Percentiles rank a stretch among this genome's conserved stretches.
Evolutionary conservation across 139 green algal species (phyloP).

Genomic region (Pleodorina starrii): DNA sequence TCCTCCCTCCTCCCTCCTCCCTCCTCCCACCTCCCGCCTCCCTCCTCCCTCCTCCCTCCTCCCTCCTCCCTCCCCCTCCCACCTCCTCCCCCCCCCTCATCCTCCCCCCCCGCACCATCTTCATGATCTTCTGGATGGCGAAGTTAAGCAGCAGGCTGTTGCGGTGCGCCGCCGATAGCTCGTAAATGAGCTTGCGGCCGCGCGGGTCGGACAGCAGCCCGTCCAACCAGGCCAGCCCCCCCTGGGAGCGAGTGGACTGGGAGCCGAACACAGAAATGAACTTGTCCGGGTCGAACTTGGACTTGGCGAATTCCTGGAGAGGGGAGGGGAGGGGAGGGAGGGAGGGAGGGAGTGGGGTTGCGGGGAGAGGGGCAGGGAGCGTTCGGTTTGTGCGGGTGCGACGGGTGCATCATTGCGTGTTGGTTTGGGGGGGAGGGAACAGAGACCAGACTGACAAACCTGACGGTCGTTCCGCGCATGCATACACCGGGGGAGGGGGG

Average conservation of each 20-base stretch:
- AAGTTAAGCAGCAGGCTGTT: constrained; percentile 87
- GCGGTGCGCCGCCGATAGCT: constrained; percentile 77
- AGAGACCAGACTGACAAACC: too few relatives aligned
- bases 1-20: too few relatives aligned
- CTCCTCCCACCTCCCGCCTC: neutral
- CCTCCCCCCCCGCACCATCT: constrained; percentile 54
- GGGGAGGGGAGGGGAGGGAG: too few relatives aligned
- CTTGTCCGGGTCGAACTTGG: constrained; percentile 77
- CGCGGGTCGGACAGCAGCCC: constrained; percentile 68
- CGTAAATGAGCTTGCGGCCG: constrained; percentile 79
- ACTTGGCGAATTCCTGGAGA: constrained; percentile 68
- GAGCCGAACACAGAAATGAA: constrained; percentile 75
- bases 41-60: too few relatives aligned
- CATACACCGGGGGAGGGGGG: too few relatives aligned
- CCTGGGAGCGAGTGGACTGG: constrained; percentile 14
- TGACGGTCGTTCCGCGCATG: too few relatives aligned
- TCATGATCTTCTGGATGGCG: constrained; percentile 86
- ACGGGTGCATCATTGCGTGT: too few relatives aligned
- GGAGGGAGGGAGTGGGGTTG: too few relatives aligned
- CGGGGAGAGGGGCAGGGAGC: too few relatives aligned
- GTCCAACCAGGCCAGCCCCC: constrained; percentile 68
- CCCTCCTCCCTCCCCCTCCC: neutral
- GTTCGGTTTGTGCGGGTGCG: too few relatives aligned
- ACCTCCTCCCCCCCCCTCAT: too few relatives aligned
- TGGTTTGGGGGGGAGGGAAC: too few relatives aligned